These are phyloP conservation scores for Geosiphon pyriformis DNA, from an alignment of 192 early-diverging fungal genomes.

Conservation along the genomic window DNA sequence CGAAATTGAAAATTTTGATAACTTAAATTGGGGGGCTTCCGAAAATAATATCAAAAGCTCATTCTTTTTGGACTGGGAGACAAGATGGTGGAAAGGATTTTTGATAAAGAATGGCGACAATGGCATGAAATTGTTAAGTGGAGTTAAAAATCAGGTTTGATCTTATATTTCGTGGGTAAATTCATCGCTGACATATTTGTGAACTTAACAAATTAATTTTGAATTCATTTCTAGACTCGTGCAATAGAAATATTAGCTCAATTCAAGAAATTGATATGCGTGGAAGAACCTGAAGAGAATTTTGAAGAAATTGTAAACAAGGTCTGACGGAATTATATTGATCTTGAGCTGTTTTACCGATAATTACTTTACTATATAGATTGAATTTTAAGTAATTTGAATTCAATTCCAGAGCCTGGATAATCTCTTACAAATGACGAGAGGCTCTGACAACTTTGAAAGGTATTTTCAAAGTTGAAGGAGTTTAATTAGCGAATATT, in stretches of 20 bases:
- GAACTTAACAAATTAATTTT: not conserved
- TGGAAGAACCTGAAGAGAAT: not conserved
- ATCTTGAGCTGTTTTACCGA: not conserved
- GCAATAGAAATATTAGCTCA: not conserved
- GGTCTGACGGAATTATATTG: not conserved
- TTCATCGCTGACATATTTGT: not conserved
- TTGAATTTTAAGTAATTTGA: not conserved
- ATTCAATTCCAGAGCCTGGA: slow-evolving; percentile 2
- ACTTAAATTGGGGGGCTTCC: too few relatives aligned
- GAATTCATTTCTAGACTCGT: not conserved
- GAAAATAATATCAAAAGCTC: not conserved
- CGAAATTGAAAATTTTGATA: not conserved
- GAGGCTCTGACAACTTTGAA: slow-evolving; percentile 4
- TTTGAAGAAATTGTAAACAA: slow-evolving; percentile 9
- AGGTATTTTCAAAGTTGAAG: slow-evolving; percentile 5
- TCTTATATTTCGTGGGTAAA: not conserved
- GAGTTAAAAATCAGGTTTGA: not conserved
- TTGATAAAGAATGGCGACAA: not conserved
- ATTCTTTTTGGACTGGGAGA: not conserved
- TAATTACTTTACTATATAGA: not conserved
- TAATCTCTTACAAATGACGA: slow-evolving; percentile 3
- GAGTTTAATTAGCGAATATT: not conserved
- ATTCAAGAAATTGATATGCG: slow-evolving; percentile 8
- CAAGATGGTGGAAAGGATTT: slow-evolving; percentile 9
- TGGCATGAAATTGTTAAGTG: not conserved